Base-by-base conservation (phyloP, 192 early-diverging fungal genomes). In the Backusella westeae region DNA sequence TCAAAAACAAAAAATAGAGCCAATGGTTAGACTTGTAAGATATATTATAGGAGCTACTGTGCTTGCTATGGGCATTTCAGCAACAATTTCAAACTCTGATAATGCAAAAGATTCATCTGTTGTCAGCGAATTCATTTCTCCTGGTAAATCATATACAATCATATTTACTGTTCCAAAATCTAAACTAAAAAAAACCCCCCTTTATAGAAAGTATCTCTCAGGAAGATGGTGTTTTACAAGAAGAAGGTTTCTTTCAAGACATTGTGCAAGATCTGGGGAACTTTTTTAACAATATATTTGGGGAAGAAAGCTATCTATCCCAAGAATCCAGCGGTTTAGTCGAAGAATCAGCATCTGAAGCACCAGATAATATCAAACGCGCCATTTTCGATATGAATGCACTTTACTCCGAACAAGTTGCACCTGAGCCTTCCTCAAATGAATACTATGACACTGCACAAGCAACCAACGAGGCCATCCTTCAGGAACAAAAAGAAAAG, bases 351-450 rank as follows among this genome's bases (percentile, higher is more conserved):
- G 56, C 21, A 29, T 63, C 56, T 14, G 56, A 63, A 29, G 23
- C 56, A 23, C 56, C 56, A 12, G 56, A 1, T 14, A 63, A 63
- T 63, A 63, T 63, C 12, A 69, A 69, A 38, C 68, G 68, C 0
- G 68, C 68, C 0, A 41, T 69, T 19, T 69, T 39, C 9, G 35
- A 69, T 21, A 69, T 69, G 68, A 23, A 69, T 69, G 68, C 36
- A 38, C n/a, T 39, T 12, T 69, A 69, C 7, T 69, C 68, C 0
- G 68, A 69, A 39, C 6, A 14, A 69, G 36, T 21, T 69, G 68
- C 38, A 35, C 35, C 68, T 0, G 35, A 35, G n/a, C 34, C 68
- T 12, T 35, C 34, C 0, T 69, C 68, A 23, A 69, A 69, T 21
- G 68, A 21, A 35, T 69, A 69, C 10, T 35, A 19, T 17, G 68